Percentiles rank a stretch among this genome's conserved stretches.
Conservation (phyloP, 495 filamentous ascomycete species). For the Paragyromitra xinjiangensis region DNA sequence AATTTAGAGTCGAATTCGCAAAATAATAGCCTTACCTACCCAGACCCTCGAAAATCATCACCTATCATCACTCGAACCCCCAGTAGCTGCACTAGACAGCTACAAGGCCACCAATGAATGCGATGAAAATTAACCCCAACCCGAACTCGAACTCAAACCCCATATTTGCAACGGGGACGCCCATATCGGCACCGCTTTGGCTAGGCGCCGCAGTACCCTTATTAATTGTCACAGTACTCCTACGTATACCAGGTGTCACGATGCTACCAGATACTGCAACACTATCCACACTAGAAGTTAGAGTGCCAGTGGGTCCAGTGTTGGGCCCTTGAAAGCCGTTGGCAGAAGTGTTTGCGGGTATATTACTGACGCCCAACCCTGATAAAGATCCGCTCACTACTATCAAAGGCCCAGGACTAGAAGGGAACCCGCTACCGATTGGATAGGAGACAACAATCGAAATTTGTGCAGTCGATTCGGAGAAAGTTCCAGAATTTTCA, state of each 20-base stretch:
- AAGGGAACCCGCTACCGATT: not conserved
- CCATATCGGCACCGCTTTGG: constrained; percentile 42
- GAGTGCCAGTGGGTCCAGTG: not conserved
- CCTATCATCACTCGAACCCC: constrained; percentile 45
- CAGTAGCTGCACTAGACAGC: constrained; percentile 19
- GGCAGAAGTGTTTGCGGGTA: not conserved
- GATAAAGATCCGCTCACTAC: not conserved
- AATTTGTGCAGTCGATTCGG: not conserved
- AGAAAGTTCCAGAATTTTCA: constrained; percentile 5
- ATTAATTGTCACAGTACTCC: not conserved
- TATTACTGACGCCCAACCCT: not conserved
- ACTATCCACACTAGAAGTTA: not conserved
- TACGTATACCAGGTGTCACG: constrained; percentile 3
- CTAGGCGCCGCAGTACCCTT: constrained; percentile 23
- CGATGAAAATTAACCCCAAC: constrained; percentile 23
- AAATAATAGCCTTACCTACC: constrained; percentile 36
- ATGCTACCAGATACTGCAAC: not conserved
- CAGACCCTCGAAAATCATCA: constrained; percentile 37
- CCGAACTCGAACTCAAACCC: constrained; percentile 19
- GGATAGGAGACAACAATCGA: not conserved
- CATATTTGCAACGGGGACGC: constrained; percentile 24
- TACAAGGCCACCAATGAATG: constrained; percentile 40
- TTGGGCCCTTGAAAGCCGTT: not conserved
- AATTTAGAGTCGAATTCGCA: constrained; percentile 13
- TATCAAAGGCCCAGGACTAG: not conserved